Evolutionary conservation across 352 stramenopile species (phyloP), one percentile per base, ranked within the genome.

Genomic region (Pythium sukuiense): DNA sequence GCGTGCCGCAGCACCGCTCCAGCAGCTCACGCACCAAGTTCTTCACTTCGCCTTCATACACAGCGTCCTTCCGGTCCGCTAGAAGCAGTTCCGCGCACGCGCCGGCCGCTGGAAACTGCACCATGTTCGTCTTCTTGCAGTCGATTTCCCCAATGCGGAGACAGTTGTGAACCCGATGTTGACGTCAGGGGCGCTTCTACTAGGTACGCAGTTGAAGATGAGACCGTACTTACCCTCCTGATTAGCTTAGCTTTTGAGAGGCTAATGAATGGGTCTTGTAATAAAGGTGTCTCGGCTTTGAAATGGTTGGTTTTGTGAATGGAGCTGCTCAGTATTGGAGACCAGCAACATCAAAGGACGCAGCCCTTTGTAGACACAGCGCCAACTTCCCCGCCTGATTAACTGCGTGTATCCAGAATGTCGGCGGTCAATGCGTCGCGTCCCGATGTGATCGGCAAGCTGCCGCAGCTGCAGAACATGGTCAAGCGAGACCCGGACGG

Each of bases 381-480:
- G 27, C 20, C 12, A 8, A 12, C 26, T n/a, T 43, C 39, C 11
- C 30, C 33, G 20, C n/a, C 13, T 35, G 11, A 58, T 20, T 11
- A 24, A 24, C 20, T 24, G 59, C 24, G n/a, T 41, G 20, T 48
- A 30, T 41, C 32, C 32, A 68, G 29, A 32, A 92, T 89, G 81
- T 69, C 74, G 61, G 73, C 76, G n/a, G 74, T 92, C 57, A 90
- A 89, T 59, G 87, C 82, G 58, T 92, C 84, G 29, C 80, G 87
- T 33, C 83, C 85, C 64, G 86, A 96, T 79, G 83, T 95, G 82
- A 89, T 94, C 71, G 85, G 81, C 73, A 95, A 96, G 81, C 80
- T 99, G 50, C 91, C 96, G 61, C 94, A 98, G 81, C 85, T 99
- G 53, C 97, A 99, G 86, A 99, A 99, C 83, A 92, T 99, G 70